Evolutionary conservation across 225 moss, liverwort and hornwort genomes (phyloP).

Genomic region (Physcomitrium patens): DNA sequence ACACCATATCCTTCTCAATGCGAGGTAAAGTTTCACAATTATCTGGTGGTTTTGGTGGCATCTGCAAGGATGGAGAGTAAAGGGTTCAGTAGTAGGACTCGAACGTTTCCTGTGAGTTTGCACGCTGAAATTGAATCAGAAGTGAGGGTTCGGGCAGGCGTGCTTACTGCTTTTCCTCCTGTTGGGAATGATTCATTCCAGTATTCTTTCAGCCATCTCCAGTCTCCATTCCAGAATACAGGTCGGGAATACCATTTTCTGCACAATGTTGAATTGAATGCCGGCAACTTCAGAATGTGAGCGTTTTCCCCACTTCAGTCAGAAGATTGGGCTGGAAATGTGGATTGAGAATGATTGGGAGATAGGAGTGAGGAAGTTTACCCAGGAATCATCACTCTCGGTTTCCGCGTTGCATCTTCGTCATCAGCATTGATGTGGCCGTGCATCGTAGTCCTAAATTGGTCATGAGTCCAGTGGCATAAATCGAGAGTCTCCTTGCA

Average conservation of each 20-base stretch:
- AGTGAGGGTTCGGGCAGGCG: not conserved
- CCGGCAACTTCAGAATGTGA: not conserved
- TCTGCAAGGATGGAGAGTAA: slow-evolving; percentile 29
- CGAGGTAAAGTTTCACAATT: slow-evolving; percentile 35
- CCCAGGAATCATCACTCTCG: slow-evolving; percentile 57
- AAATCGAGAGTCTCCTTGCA: slow-evolving; percentile 53
- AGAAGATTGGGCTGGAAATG: not conserved
- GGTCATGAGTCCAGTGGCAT: slow-evolving; percentile 56
- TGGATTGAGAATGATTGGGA: too few relatives aligned
- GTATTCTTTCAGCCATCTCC: slow-evolving; percentile 52
- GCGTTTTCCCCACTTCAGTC: not conserved
- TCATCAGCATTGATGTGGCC: slow-evolving; percentile 68
- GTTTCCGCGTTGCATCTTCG: slow-evolving; percentile 66
- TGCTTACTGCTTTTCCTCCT: slow-evolving; percentile 58
- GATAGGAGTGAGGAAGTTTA: slow-evolving; percentile 12
- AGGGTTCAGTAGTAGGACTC: too few relatives aligned
- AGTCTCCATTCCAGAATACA: slow-evolving; percentile 60
- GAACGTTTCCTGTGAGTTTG: too few relatives aligned
- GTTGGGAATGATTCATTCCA: slow-evolving; percentile 63
- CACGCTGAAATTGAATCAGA: not conserved
- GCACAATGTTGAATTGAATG: slow-evolving; percentile 11
- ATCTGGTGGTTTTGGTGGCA: slow-evolving; percentile 61
- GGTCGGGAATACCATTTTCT: slow-evolving; percentile 61
- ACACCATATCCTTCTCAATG: slow-evolving; percentile 60
- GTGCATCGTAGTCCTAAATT: slow-evolving; percentile 60